A percentile compares a stretch with the other conserved stretches of the same genome.
phyloP scores from a whole-genome alignment of 2,329 filamentous ascomycete species.

The Stemphylium beticola region DNA sequence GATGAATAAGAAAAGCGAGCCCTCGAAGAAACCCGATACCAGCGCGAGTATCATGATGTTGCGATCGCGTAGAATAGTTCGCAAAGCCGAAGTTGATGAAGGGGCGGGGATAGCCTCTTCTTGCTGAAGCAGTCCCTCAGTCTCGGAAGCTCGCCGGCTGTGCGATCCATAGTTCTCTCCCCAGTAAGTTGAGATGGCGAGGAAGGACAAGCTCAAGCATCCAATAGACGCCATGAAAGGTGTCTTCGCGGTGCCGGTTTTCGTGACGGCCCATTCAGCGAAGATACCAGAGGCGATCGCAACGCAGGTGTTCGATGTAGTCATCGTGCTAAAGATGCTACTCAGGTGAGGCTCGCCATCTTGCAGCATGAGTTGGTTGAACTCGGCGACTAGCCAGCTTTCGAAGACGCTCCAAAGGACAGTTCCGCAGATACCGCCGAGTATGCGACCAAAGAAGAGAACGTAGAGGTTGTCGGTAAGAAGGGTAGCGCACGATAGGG shows the following conservation, averaged over 20 bases:
- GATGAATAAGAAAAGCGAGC: constrained; percentile 67
- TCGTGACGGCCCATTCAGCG: constrained; percentile 59
- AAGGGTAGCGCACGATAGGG: constrained; percentile 60
- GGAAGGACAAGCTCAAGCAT: constrained; percentile 54
- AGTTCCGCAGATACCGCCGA: constrained; percentile 63
- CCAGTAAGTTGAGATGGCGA: constrained; percentile 58
- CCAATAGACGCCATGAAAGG: constrained; percentile 59
- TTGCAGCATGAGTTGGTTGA: constrained; percentile 55
- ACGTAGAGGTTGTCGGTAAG: constrained; percentile 54
- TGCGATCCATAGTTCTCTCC: constrained; percentile 58
- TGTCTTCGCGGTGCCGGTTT: constrained; percentile 57
- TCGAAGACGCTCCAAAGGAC: constrained; percentile 66
- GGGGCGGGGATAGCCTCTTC: constrained; percentile 30
- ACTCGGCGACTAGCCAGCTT: constrained; percentile 68
- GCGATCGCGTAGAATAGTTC: constrained; percentile 48
- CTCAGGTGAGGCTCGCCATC: constrained; percentile 55
- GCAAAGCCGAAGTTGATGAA: constrained; percentile 30
- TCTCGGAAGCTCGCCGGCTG: constrained; percentile 24
- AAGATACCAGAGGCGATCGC: constrained; percentile 62
- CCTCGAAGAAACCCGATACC: constrained; percentile 65
- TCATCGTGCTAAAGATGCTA: constrained; percentile 62
- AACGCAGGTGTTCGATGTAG: constrained; percentile 52
- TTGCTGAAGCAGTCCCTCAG: constrained; percentile 33
- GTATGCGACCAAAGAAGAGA: constrained; percentile 60
- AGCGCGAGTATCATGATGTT: constrained; percentile 60